These are phyloP conservation scores for Rachicladosporium sp. DNA, from an alignment of 2,329 filamentous ascomycete species.

Conservation along the genomic window DNA sequence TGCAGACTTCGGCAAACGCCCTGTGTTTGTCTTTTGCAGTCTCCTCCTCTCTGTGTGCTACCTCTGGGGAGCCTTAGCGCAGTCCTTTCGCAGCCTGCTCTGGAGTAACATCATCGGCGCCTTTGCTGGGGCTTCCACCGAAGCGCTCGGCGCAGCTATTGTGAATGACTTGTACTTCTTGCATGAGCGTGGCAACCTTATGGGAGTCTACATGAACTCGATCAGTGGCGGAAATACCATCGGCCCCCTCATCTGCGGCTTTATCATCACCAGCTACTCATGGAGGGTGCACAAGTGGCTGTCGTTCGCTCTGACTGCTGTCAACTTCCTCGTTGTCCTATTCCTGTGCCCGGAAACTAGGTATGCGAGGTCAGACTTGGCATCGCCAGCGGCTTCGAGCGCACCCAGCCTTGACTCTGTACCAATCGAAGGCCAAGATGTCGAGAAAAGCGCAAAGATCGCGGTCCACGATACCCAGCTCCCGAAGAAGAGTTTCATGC, in stretches of 20 bases:
- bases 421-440: conserved; percentile 1
- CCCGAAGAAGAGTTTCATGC: conserved; percentile 23
- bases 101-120: conserved; percentile 35
- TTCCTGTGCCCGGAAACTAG: conserved; percentile 28
- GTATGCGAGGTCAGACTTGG: conserved; percentile 18
- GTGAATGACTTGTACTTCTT: conserved; percentile 25
- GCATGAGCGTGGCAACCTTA: conserved; percentile 25
- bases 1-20: conserved; percentile 32
- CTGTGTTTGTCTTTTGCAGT: conserved; percentile 33
- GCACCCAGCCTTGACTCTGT: neutral
- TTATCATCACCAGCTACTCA: conserved; percentile 27
- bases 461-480: conserved; percentile 6
- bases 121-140: conserved; percentile 34
- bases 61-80: conserved; percentile 35
- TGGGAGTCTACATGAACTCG: conserved; percentile 29
- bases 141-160: conserved; percentile 31
- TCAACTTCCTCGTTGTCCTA: conserved; percentile 26
- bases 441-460: conserved; percentile 3
- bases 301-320: conserved; percentile 17
- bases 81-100: conserved; percentile 30
- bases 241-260: conserved; percentile 29
- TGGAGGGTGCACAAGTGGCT: conserved; percentile 33
- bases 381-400: conserved; percentile 1
- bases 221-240: conserved; percentile 31
- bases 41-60: conserved; percentile 34